A percentile compares a stretch with the other conserved stretches of the same genome.
These are phyloP conservation scores for Gracilaria caudata DNA, from an alignment of 23 red algal species.

Conservation along the genomic window DNA sequence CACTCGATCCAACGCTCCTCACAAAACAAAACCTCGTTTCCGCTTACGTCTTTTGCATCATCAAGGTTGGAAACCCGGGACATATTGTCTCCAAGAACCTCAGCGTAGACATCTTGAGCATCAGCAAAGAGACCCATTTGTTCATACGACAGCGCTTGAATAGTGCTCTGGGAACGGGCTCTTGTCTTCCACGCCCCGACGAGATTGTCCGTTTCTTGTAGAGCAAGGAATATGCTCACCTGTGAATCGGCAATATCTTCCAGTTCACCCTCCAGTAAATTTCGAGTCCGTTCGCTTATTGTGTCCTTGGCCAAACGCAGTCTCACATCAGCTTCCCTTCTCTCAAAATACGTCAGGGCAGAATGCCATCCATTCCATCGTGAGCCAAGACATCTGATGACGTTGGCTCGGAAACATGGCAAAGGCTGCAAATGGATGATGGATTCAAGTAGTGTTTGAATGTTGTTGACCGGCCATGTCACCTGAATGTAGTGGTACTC, in stretches of 20 bases:
- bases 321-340: slow-evolving; percentile 9
- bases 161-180: slow-evolving; percentile 30
- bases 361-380: slow-evolving; percentile 90
- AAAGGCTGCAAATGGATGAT: slow-evolving; percentile 43
- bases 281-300: slow-evolving; percentile 1
- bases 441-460: slow-evolving; percentile 77
- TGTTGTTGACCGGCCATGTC: slow-evolving; percentile 65
- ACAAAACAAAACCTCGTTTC: slow-evolving; percentile 68
- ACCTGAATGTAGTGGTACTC: slow-evolving; percentile 84
- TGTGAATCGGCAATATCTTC: slow-evolving; percentile 77
- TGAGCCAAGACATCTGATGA: slow-evolving; percentile 64
- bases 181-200: slow-evolving; percentile 77
- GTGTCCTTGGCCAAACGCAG: slow-evolving; percentile 5
- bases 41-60: not conserved
- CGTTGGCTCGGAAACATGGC: slow-evolving; percentile 53
- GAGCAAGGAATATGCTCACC: slow-evolving; percentile 61
- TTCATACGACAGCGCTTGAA: slow-evolving; percentile 64
- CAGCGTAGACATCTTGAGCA: slow-evolving; percentile 73
- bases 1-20: slow-evolving; percentile 95
- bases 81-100: slow-evolving; percentile 46
- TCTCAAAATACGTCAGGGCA: slow-evolving; percentile 64
- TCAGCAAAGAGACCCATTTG: slow-evolving; percentile 64
- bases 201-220: slow-evolving; percentile 83
- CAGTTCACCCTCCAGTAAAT: slow-evolving; percentile 51
- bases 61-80: not conserved